Conservation (phyloP, 768 basidiomycete genomes). For the Leccinum ochraceum region DNA sequence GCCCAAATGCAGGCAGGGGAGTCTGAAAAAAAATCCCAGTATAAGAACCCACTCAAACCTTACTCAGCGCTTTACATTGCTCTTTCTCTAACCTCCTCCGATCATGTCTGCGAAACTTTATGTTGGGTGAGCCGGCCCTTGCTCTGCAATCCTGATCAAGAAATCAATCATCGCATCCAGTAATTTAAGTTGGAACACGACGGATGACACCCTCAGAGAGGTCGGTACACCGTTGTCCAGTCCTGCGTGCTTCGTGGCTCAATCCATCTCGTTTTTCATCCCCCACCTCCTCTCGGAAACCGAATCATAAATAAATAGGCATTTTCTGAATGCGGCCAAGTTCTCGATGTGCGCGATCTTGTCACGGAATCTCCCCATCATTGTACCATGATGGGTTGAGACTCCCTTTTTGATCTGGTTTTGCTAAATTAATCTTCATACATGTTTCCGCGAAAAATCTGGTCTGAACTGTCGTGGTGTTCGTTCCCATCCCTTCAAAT, state of each 20-base stretch:
- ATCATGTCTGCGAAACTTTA: conserved; percentile 36
- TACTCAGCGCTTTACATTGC: conserved; percentile 11
- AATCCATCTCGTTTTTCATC: conserved; percentile 7
- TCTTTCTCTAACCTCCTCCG: conserved; percentile 16
- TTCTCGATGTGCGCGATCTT: conserved; percentile 51
- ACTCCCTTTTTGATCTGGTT: conserved; percentile 21
- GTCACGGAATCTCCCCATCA: conserved; percentile 32
- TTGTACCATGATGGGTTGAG: conserved; percentile 35
- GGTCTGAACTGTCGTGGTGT: conserved; percentile 8
- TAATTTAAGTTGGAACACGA: conserved; percentile 37
- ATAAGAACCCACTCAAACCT: conserved; percentile 31
- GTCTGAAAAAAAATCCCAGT: conserved; percentile 33
- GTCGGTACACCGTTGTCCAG: conserved; percentile 20
- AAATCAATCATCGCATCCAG: conserved; percentile 14
- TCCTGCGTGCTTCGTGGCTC: conserved; percentile 1
- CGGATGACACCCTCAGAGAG: conserved; percentile 26
- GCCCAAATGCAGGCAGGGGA: conserved; percentile 33
- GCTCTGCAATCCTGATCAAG: not conserved
- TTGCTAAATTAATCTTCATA: conserved; percentile 27
- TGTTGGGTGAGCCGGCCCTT: conserved; percentile 29
- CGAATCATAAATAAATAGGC: conserved; percentile 31
- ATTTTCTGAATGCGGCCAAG: conserved; percentile 45
- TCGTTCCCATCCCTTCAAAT: conserved; percentile 10
- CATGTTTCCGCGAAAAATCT: conserved; percentile 23
- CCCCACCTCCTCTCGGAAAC: conserved; percentile 6